A percentile compares a stretch with the other conserved stretches of the same genome.
Evolutionary conservation across 192 early-diverging fungal genomes (phyloP).

Genomic region (Backusella tuberculispora): DNA sequence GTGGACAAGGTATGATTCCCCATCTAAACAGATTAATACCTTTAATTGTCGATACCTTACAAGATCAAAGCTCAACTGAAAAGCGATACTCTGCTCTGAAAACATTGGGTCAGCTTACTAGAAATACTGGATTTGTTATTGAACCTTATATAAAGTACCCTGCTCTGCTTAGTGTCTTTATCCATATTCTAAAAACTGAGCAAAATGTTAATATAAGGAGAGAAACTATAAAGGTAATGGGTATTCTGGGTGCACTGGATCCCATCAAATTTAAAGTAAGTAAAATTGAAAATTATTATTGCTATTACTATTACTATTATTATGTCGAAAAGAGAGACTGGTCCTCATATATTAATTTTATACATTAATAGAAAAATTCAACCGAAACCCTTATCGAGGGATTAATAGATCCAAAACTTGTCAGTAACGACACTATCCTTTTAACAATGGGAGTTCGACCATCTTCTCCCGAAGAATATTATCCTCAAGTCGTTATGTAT

Average conservation of each 20-base stretch:
- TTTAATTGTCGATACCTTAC: conserved; percentile 85
- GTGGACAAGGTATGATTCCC: conserved; percentile 79
- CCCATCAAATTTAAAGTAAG: conserved; percentile 74
- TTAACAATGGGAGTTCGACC: conserved; percentile 71
- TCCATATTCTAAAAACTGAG: conserved; percentile 84
- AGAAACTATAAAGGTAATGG: conserved; percentile 89
- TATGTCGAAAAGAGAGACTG: too few relatives aligned
- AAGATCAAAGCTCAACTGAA: conserved; percentile 80
- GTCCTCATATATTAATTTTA: not conserved
- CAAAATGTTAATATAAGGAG: conserved; percentile 67
- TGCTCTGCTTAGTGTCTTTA: conserved; percentile 73
- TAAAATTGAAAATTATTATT: not conserved
- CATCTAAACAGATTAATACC: conserved; percentile 81
- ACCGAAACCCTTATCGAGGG: conserved; percentile 53
- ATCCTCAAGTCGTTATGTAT: conserved; percentile 85
- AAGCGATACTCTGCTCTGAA: conserved; percentile 89
- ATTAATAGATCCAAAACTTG: conserved; percentile 50
- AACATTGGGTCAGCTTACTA: conserved; percentile 83
- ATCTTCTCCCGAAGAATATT: conserved; percentile 86
- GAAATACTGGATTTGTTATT: conserved; percentile 87
- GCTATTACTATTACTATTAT: not conserved
- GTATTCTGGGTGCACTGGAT: conserved; percentile 95
- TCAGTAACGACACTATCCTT: conserved; percentile 57
- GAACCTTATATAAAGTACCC: conserved; percentile 90
- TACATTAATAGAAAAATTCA: conserved; percentile 44